Conservation (phyloP, 2,329 filamentous ascomycete genomes). For the Colletotrichum orbiculare region DNA sequence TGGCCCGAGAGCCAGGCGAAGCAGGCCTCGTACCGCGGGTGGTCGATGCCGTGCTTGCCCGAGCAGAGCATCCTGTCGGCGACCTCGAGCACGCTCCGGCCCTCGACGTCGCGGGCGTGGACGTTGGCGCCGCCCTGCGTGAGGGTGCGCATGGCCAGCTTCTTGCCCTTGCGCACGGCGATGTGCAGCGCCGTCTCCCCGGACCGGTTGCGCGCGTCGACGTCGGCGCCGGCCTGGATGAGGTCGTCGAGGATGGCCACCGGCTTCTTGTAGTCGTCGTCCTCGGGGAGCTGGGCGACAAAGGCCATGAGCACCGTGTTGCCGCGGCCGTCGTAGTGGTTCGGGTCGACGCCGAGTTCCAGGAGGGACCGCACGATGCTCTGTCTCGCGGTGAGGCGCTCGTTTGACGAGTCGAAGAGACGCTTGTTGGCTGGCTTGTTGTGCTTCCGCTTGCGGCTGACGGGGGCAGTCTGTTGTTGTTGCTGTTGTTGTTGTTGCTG, state of each 20-base stretch:
- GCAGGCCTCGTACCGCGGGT: slow-evolving; percentile 58
- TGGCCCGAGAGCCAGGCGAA: slow-evolving; percentile 57
- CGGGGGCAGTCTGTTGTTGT: slow-evolving; percentile 20
- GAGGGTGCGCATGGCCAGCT: slow-evolving; percentile 61
- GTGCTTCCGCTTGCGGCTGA: slow-evolving; percentile 51
- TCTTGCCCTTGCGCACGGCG: slow-evolving; percentile 63
- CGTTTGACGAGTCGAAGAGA: slow-evolving; percentile 47
- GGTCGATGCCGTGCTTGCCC: slow-evolving; percentile 47
- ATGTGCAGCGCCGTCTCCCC: slow-evolving; percentile 68
- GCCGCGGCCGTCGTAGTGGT: slow-evolving; percentile 63
- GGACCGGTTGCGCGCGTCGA: slow-evolving; percentile 62
- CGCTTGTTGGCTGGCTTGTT: slow-evolving; percentile 46
- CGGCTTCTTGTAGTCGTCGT: slow-evolving; percentile 61
- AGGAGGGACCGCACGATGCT: slow-evolving; percentile 46
- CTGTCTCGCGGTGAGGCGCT: slow-evolving; percentile 44
- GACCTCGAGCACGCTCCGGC: slow-evolving; percentile 58
- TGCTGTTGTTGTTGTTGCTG: slow-evolving; percentile 21
- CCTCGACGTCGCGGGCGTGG: slow-evolving; percentile 56
- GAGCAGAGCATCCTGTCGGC: slow-evolving; percentile 53
- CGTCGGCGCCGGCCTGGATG: slow-evolving; percentile 53
- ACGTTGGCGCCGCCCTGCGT: slow-evolving; percentile 60
- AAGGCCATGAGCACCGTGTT: slow-evolving; percentile 68
- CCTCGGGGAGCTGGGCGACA: slow-evolving; percentile 59
- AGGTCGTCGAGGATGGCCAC: slow-evolving; percentile 57
- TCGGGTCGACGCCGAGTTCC: slow-evolving; percentile 54